Percentiles rank a stretch among this genome's conserved stretches.
Conservation (phyloP, 139 green algal genomes). For the Astrephomene gubernaculifera region DNA sequence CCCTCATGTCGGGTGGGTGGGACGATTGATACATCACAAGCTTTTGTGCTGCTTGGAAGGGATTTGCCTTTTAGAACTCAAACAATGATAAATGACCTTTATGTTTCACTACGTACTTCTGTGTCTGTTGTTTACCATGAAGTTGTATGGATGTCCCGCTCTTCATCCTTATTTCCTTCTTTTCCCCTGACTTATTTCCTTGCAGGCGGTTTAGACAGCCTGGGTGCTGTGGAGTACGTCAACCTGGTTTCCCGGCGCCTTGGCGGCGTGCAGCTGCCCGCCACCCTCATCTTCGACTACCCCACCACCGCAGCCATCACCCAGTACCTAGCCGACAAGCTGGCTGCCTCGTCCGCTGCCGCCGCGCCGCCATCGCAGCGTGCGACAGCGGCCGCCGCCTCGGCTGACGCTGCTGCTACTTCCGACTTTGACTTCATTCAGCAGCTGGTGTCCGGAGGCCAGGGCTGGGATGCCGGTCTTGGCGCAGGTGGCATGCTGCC, state of each 20-base stretch:
- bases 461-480: too few relatives aligned
- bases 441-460: slow-evolving; percentile 30
- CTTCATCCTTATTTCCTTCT: too few relatives aligned
- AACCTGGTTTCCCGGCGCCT: slow-evolving; percentile 69
- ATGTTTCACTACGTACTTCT: too few relatives aligned
- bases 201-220: slow-evolving; percentile 81
- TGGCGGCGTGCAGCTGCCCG: slow-evolving; percentile 62
- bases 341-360: slow-evolving; percentile 13
- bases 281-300: slow-evolving; percentile 83
- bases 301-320: slow-evolving; percentile 74
- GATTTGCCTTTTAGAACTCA: too few relatives aligned
- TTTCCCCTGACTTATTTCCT: neutral
- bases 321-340: slow-evolving; percentile 46
- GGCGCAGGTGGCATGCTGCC: too few relatives aligned
- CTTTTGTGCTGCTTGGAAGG: too few relatives aligned
- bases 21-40: too few relatives aligned
- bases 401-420: neutral
- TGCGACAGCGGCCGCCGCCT: neutral
- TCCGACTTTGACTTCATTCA: neutral
- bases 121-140: too few relatives aligned
- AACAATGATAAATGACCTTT: too few relatives aligned
- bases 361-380: neutral
- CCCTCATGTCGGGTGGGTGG: slow-evolving; percentile 79
- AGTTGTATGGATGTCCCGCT: too few relatives aligned
- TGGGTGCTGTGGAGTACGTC: slow-evolving; percentile 84